Evolutionary conservation across 1,139 yeast species (phyloP).

Genomic region (Debaryomycetaceae sp.): DNA sequence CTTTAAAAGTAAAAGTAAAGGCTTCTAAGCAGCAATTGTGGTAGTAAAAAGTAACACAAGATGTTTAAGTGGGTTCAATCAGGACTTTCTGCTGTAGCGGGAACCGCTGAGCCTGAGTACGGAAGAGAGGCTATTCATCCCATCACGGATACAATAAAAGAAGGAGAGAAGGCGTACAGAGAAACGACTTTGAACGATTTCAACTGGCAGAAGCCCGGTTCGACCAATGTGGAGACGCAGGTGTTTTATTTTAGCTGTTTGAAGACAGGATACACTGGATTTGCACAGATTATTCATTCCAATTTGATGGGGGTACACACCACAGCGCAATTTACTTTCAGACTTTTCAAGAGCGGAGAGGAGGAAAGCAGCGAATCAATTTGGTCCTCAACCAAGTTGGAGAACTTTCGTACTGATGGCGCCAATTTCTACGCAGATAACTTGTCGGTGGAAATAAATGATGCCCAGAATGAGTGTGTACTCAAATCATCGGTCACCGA

Average conservation of each 20-base stretch:
- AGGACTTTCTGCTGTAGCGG: slow-evolving; percentile 89
- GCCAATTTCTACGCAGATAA: slow-evolving; percentile 74
- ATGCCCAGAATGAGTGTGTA: slow-evolving; percentile 52
- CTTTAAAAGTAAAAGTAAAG: not conserved
- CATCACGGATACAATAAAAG: slow-evolving; percentile 61
- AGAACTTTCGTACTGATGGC: slow-evolving; percentile 75
- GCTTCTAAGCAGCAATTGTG: not conserved
- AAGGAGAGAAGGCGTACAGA: slow-evolving; percentile 29
- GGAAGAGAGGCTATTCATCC: slow-evolving; percentile 90
- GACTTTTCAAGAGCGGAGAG: slow-evolving; percentile 54
- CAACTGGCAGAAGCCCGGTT: slow-evolving; percentile 68
- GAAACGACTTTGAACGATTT: slow-evolving; percentile 64
- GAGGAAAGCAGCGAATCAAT: slow-evolving; percentile 35
- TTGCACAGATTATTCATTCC: slow-evolving; percentile 93
- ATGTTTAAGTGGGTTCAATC: slow-evolving; percentile 89
- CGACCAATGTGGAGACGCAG: slow-evolving; percentile 93
- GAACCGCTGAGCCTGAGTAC: slow-evolving; percentile 95
- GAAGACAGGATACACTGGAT: slow-evolving; percentile 66
- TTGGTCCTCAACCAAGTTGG: slow-evolving; percentile 91
- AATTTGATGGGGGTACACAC: slow-evolving; percentile 85
- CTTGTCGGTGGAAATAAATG: slow-evolving; percentile 59
- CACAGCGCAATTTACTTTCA: slow-evolving; percentile 93
- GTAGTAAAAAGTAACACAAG: slow-evolving; percentile 1
- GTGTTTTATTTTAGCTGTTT: slow-evolving; percentile 79
- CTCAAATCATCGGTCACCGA: slow-evolving; percentile 65